These are phyloP conservation scores for Luffa acutangula DNA, from an alignment of 306 rosid genomes.

Conservation along the genomic window DNA sequence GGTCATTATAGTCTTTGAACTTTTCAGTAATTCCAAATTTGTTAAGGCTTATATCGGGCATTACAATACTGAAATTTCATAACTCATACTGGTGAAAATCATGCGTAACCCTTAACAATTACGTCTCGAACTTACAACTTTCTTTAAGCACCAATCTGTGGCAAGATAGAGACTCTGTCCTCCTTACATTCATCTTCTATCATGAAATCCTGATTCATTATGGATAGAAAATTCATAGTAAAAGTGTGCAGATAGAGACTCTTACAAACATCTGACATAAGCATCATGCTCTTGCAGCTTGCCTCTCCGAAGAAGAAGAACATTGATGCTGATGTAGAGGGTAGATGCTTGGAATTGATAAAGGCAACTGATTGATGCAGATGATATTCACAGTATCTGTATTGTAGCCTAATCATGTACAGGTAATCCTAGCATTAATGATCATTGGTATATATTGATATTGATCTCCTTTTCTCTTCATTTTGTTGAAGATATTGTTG, in stretches of 20 bases:
- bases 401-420: not conserved
- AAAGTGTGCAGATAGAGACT: not conserved
- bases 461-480: not conserved
- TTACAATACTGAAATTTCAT: too few relatives aligned
- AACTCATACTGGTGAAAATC: too few relatives aligned
- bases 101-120: too few relatives aligned
- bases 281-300: not conserved
- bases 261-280: not conserved
- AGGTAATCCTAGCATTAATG: not conserved
- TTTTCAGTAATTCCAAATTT: not conserved
- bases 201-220: not conserved
- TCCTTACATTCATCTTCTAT: not conserved
- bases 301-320: not conserved
- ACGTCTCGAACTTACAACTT: not conserved
- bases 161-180: not conserved
- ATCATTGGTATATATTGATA: not conserved
- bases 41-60: not conserved
- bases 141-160: not conserved
- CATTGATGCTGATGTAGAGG: not conserved
- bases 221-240: not conserved
- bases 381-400: conserved; percentile 2
- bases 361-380: conserved; percentile 5
- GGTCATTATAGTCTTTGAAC: not conserved
- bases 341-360: not conserved
- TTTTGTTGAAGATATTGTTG: not conserved